Percentiles rank a stretch among this genome's conserved stretches.
phyloP scores from a whole-genome alignment of 148 eudicot genomes.

The Nyssa sinensis region DNA sequence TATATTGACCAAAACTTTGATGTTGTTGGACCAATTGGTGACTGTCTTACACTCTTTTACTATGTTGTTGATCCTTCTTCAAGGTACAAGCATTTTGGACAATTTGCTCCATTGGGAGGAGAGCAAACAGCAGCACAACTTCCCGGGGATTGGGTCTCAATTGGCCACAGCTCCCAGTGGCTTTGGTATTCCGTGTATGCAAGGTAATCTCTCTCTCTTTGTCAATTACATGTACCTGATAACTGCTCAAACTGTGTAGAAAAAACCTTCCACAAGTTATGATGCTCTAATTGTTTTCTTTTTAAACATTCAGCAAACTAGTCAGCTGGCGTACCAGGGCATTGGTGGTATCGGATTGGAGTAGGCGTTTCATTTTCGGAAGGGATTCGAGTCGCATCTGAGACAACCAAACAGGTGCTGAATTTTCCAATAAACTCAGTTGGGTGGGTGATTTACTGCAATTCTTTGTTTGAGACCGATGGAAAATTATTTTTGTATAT shows the following conservation, averaged over 20 bases:
- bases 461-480: not conserved
- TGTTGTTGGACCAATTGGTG: not conserved
- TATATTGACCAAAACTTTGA: not conserved
- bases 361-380: slow-evolving; percentile 68
- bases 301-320: slow-evolving; percentile 55
- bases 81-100: slow-evolving; percentile 85
- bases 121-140: slow-evolving; percentile 94
- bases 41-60: not conserved
- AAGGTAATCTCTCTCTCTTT: slow-evolving; percentile 34
- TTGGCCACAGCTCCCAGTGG: slow-evolving; percentile 83
- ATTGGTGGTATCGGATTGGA: slow-evolving; percentile 77
- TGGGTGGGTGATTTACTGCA: not conserved
- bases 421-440: not conserved
- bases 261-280: not conserved
- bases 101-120: slow-evolving; percentile 94
- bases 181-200: slow-evolving; percentile 88
- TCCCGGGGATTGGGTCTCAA: slow-evolving; percentile 91
- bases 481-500: not conserved
- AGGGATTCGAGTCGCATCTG: slow-evolving; percentile 78
- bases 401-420: not conserved
- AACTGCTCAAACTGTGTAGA: not conserved
- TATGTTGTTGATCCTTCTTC: not conserved
- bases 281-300: not conserved
- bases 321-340: slow-evolving; percentile 93
- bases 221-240: not conserved